A percentile compares a stretch with the other conserved stretches of the same genome.
Evolutionary conservation across 306 rosid species (phyloP).

Genomic region (Dryas alaskensis): DNA sequence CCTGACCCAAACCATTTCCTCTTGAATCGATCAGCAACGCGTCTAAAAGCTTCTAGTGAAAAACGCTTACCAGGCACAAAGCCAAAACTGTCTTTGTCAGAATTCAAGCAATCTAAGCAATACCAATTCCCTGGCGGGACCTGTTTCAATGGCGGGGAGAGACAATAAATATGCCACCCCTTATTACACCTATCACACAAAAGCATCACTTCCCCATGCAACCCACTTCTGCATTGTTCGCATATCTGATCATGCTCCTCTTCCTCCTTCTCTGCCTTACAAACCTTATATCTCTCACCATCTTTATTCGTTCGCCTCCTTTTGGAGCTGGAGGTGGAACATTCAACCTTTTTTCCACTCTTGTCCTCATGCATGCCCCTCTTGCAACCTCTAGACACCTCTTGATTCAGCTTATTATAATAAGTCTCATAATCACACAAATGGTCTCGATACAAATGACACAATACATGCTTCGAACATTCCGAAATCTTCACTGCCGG

Average conservation of each 20-base stretch:
- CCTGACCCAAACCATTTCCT: constrained; percentile 94
- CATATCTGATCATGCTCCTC: constrained; percentile 86
- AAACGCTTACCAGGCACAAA: constrained; percentile 84
- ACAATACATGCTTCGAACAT: constrained; percentile 83
- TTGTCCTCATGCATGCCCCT: constrained; percentile 45
- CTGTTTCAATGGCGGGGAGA: constrained; percentile 85
- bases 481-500: constrained; percentile 53
- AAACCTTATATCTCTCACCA: constrained; percentile 42
- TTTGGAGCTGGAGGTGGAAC: constrained; percentile 45
- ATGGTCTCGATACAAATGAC: constrained; percentile 79
- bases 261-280: constrained; percentile 34
- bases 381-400: constrained; percentile 36
- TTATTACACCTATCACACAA: constrained; percentile 91
- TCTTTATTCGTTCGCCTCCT: constrained; percentile 43
- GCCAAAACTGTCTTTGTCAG: constrained; percentile 88
- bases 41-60: constrained; percentile 78
- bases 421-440: constrained; percentile 71
- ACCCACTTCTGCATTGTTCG: constrained; percentile 88
- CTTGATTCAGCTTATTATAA: constrained; percentile 50
- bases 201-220: constrained; percentile 97
- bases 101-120: constrained; percentile 87
- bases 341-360: constrained; percentile 33
- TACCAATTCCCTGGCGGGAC: constrained; percentile 92
- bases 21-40: constrained; percentile 70
- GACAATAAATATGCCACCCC: constrained; percentile 97